Conservation (phyloP, 257 asterid genomes). For the Scutellaria galericulata region DNA sequence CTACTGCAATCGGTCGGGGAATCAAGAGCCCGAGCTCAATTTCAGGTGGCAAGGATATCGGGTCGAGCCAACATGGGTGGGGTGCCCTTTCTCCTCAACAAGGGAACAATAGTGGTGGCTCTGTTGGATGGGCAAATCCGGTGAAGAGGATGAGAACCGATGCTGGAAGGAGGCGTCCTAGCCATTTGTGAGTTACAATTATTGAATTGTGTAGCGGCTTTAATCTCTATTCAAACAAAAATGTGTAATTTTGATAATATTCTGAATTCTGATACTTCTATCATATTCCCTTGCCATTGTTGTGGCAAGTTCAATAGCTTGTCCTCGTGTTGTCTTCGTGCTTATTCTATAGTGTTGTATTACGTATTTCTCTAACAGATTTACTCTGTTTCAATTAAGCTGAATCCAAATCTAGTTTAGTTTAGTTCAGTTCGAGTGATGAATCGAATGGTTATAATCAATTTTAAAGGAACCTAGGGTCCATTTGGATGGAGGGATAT, state of each 20-base stretch:
- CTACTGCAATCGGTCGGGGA: conserved; percentile 60
- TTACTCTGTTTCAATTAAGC: too few species aligned
- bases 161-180: conserved; percentile 82
- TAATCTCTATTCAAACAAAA: conserved; percentile 10
- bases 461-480: background rate
- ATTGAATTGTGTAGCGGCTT: conserved; percentile 21
- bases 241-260: conserved; percentile 40
- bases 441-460: background rate
- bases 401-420: background rate
- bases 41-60: conserved; percentile 54
- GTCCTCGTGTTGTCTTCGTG: background rate
- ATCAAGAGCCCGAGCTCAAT: conserved; percentile 61
- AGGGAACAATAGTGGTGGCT: conserved; percentile 52
- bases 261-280: conserved; percentile 21
- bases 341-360: background rate
- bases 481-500: too few species aligned
- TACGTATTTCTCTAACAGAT: background rate
- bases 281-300: conserved; percentile 18
- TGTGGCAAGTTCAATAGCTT: conserved; percentile 32
- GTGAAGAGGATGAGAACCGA: conserved; percentile 89
- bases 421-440: background rate
- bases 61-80: conserved; percentile 64
- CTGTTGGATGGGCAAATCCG: conserved; percentile 96
- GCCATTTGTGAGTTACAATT: conserved; percentile 58
- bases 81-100: conserved; percentile 65